phyloP scores from a whole-genome alignment of 139 green algal genomes.

The Chlamydomonas schloesseri region DNA sequence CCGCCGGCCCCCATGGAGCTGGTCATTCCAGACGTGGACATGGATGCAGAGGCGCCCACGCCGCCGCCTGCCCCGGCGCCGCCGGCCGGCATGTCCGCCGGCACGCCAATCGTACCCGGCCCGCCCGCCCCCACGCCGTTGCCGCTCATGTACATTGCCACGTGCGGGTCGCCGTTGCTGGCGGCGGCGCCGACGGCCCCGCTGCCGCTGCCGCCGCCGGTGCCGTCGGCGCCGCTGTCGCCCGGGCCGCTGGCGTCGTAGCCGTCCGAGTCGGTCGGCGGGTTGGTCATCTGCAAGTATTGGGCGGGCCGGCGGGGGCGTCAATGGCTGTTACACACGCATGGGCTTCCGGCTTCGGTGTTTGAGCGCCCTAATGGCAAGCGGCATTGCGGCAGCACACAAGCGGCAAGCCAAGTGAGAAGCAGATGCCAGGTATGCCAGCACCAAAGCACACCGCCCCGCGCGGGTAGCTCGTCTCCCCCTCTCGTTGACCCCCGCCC shows the following conservation, averaged over 20 bases:
- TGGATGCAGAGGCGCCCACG: background rate
- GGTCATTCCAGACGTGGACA: background rate
- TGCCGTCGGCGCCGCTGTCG: background rate
- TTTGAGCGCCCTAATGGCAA: no score
- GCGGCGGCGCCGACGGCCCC: background rate
- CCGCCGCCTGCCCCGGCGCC: background rate
- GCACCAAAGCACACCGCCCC: no score
- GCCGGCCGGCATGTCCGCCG: background rate
- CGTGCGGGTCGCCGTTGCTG: background rate
- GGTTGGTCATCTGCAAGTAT: conserved; percentile 2
- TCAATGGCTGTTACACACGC: no score
- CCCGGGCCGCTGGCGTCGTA: conserved; percentile 8
- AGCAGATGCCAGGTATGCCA: no score
- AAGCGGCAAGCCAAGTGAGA: no score
- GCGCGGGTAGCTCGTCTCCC: no score
- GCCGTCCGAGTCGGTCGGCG: background rate
- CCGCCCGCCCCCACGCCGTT: background rate
- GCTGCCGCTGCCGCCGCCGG: background rate
- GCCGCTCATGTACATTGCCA: conserved; percentile 20
- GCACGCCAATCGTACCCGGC: no score
- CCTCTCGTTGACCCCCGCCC: no score
- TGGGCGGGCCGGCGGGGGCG: no score
- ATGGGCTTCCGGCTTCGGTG: no score
- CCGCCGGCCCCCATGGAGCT: no score
- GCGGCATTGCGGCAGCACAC: no score